Percentiles rank a stretch among this genome's conserved stretches.
phyloP scores from a whole-genome alignment of 768 basidiomycete genomes.

The Lyophyllum shimeji region DNA sequence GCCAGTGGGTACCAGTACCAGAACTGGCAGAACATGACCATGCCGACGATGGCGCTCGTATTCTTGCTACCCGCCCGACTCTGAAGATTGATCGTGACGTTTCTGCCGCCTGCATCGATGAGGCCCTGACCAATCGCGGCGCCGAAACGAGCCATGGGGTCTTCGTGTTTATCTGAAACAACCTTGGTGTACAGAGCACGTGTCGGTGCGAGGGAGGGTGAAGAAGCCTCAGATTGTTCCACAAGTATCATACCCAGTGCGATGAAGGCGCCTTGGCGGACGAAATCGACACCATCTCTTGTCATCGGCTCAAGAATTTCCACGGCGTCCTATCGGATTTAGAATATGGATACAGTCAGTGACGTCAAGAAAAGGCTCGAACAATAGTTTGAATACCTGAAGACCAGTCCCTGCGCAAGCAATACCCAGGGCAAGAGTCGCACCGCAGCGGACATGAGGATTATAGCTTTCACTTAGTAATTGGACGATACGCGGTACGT shows the following conservation, averaged over 20 bases:
- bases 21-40: conserved; percentile 97
- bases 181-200: conserved; percentile 90
- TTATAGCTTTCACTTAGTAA: conserved; percentile 98
- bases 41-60: conserved; percentile 95
- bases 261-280: conserved; percentile 95
- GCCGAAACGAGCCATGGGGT: conserved; percentile 97
- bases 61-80: conserved; percentile 92
- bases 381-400: conserved; percentile 48
- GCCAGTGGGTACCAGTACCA: conserved; percentile 99
- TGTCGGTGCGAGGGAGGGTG: conserved; percentile 75
- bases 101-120: conserved; percentile 96
- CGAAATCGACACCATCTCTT: conserved; percentile 97
- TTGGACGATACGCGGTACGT: conserved; percentile 96
- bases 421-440: conserved; percentile 93
- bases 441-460: conserved; percentile 96
- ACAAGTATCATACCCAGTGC: conserved; percentile 96
- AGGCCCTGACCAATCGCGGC: conserved; percentile 95
- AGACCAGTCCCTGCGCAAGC: conserved; percentile 97
- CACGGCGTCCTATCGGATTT: conserved; percentile 83
- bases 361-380: background rate
- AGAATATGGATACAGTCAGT: background rate
- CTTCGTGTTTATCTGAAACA: conserved; percentile 95
- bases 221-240: conserved; percentile 90
- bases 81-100: conserved; percentile 91
- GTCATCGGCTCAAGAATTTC: conserved; percentile 98